phyloP scores from a whole-genome alignment of 805 yeast species.

The Kazachstania kunashirensis region DNA sequence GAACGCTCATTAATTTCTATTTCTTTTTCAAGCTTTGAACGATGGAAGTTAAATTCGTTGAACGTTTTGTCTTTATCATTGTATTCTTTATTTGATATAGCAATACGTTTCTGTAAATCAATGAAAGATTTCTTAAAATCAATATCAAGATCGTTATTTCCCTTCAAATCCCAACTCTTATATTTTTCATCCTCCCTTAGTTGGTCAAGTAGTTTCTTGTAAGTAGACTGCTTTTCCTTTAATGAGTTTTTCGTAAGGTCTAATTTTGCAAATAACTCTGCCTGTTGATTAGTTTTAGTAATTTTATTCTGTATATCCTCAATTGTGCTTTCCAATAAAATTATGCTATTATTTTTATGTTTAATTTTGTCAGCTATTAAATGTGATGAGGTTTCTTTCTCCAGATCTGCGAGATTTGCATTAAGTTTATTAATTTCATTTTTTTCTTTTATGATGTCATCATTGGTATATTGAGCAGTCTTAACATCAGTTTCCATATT shows the following conservation, averaged over 20 bases:
- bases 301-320: constrained; percentile 48
- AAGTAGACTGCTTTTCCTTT: constrained; percentile 11
- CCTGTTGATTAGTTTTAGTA: constrained; percentile 42
- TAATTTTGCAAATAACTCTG: constrained; percentile 49
- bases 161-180: constrained; percentile 7
- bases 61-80: constrained; percentile 9
- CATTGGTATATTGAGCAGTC: constrained; percentile 34
- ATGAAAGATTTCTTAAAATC: constrained; percentile 15
- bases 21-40: constrained; percentile 8
- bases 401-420: constrained; percentile 27
- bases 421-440: constrained; percentile 34
- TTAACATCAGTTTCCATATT: constrained; percentile 33
- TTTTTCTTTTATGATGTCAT: constrained; percentile 39
- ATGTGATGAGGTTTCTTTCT: constrained; percentile 23
- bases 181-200: constrained; percentile 8
- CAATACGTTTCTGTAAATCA: constrained; percentile 15
- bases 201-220: constrained; percentile 5
- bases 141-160: constrained; percentile 13
- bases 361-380: constrained; percentile 31
- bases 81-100: constrained; percentile 9
- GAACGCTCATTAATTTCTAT: constrained; percentile 9
- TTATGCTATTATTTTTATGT: constrained; percentile 31
- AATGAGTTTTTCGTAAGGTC: constrained; percentile 28
- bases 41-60: constrained; percentile 12
- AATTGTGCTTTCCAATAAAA: constrained; percentile 34